phyloP scores from a whole-genome alignment of 2,329 filamentous ascomycete species.

The Ophiostoma himal-ulmi region DNA sequence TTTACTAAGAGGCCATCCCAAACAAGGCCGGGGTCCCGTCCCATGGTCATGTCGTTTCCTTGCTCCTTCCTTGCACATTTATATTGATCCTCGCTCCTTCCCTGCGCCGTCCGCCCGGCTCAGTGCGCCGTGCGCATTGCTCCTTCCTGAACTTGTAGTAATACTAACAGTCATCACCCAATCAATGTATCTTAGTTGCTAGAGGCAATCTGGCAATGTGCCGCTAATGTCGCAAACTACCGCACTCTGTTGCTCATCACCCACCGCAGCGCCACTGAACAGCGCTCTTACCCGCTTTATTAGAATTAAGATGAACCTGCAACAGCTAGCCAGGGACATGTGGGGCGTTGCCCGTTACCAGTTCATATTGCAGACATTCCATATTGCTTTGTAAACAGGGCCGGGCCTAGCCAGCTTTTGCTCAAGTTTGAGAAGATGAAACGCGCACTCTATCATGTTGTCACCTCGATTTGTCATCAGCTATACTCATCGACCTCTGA shows the following conservation, averaged over 20 bases:
- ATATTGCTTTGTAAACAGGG: not conserved
- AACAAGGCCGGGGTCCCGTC: constrained; percentile 18
- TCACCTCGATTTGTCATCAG: not conserved
- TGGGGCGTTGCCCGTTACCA: not conserved
- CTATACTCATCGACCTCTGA: not conserved
- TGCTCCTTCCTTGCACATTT: constrained; percentile 9
- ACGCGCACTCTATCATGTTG: not conserved
- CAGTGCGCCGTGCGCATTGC: not conserved
- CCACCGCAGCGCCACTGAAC: not conserved
- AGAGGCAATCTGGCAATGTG: not conserved
- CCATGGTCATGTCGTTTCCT: not conserved
- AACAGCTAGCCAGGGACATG: constrained; percentile 12
- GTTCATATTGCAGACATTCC: not conserved
- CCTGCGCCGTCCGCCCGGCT: not conserved
- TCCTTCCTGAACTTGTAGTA: not conserved
- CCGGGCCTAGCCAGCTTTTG: not conserved
- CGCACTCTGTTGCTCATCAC: not conserved
- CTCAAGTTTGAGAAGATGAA: not conserved
- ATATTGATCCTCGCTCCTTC: not conserved
- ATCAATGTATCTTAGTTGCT: not conserved
- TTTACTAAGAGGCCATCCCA: not conserved
- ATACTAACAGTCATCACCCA: not conserved
- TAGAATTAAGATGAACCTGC: constrained; percentile 9
- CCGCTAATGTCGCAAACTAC: not conserved
- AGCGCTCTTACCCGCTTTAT: not conserved